Conservation (phyloP, 805 yeast genomes). For the Ogataea trehalophila region DNA sequence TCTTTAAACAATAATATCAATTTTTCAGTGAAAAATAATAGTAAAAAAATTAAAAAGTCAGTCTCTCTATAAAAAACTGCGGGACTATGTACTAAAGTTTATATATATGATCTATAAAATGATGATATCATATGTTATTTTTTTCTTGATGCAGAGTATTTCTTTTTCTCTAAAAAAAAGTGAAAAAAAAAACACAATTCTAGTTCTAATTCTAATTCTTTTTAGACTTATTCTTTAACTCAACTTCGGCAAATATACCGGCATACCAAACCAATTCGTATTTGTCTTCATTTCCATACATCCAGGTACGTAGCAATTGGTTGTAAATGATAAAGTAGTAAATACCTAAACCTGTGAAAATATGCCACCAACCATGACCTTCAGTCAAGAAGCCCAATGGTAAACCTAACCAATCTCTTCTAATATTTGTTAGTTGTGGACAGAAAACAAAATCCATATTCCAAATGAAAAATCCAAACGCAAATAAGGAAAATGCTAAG, state of each 20-base stretch:
- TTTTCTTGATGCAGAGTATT: not conserved
- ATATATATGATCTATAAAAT: too few relatives aligned
- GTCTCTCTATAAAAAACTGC: too few relatives aligned
- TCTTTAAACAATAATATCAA: too few relatives aligned
- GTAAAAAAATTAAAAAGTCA: too few relatives aligned
- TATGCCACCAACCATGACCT: slow-evolving; percentile 98
- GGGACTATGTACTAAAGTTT: too few relatives aligned
- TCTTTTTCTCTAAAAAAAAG: too few relatives aligned
- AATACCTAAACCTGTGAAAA: slow-evolving; percentile 80
- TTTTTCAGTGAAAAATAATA: too few relatives aligned
- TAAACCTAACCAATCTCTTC: slow-evolving; percentile 62
- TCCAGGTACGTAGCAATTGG: slow-evolving; percentile 67
- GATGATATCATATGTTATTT: too few relatives aligned
- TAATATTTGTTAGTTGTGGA: slow-evolving; percentile 44
- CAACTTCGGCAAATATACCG: slow-evolving; percentile 49
- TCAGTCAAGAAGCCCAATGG: slow-evolving; percentile 85
- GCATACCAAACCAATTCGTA: slow-evolving; percentile 55
- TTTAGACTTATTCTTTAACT: slow-evolving; percentile 17
- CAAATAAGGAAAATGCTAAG: slow-evolving; percentile 39
- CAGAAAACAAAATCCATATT: slow-evolving; percentile 84
- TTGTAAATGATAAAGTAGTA: slow-evolving; percentile 78
- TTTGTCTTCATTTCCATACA: slow-evolving; percentile 50
- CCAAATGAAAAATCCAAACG: slow-evolving; percentile 80
- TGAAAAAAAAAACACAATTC: too few relatives aligned
- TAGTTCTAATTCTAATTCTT: slow-evolving; percentile 1